Evolutionary conservation across 495 filamentous ascomycete genomes (phyloP).

Genomic region (Aspergillus olivimuriae): DNA sequence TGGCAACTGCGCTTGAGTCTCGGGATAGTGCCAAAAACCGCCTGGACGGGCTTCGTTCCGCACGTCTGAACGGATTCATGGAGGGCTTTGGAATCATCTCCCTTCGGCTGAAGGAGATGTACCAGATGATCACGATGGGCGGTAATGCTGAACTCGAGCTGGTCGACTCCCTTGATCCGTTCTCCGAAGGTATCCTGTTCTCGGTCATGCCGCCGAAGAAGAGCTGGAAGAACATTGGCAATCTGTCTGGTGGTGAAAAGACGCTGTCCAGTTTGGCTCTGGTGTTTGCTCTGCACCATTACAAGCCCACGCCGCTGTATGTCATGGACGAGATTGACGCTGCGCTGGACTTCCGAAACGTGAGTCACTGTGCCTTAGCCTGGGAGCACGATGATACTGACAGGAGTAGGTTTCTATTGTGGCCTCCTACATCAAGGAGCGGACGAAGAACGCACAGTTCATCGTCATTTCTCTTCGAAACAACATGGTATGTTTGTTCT

Average conservation of each 20-base stretch:
- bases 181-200: conserved; percentile 94
- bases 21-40: conserved; percentile 85
- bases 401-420: conserved; percentile 99
- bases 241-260: conserved; percentile 93
- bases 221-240: conserved; percentile 98
- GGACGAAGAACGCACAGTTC: conserved; percentile 98
- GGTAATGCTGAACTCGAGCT: conserved; percentile 96
- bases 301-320: conserved; percentile 94
- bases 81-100: conserved; percentile 93
- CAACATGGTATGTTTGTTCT: conserved; percentile 76
- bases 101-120: conserved; percentile 97
- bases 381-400: too few relatives aligned
- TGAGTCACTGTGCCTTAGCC: too few relatives aligned
- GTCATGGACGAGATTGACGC: conserved; percentile 99
- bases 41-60: conserved; percentile 81
- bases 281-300: conserved; percentile 96
- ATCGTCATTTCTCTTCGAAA: conserved; percentile 97
- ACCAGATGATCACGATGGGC: conserved; percentile 99
- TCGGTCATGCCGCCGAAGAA: conserved; percentile 99
- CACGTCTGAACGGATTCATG: conserved; percentile 96
- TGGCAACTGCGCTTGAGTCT: conserved; percentile 63
- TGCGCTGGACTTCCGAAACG: conserved; percentile 94
- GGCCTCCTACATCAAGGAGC: conserved; percentile 96
- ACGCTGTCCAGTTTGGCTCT: conserved; percentile 88
- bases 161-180: conserved; percentile 91